Evolutionary conservation across 2,329 filamentous ascomycete genomes (phyloP).

Genomic region (Biscogniauxia sp.): DNA sequence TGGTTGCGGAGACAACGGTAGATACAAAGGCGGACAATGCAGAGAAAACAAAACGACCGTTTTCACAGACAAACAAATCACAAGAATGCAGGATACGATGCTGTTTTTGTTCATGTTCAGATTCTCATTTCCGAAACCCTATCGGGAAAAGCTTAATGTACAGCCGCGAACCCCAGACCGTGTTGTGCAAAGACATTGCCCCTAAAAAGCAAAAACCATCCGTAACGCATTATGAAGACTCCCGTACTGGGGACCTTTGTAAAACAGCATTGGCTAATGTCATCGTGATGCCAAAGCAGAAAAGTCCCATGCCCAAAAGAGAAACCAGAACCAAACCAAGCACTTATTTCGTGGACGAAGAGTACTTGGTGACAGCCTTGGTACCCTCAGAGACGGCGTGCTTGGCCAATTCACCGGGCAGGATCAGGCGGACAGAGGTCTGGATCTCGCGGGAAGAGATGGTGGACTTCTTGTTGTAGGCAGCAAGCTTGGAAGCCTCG

Average conservation of each 20-base stretch:
- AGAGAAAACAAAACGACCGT: too few relatives aligned
- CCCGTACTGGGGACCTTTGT: constrained; percentile 42
- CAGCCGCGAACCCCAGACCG: constrained; percentile 69
- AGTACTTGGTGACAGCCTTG: constrained; percentile 99
- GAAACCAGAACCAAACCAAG: constrained; percentile 50
- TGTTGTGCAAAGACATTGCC: constrained; percentile 65
- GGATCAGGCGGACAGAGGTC: constrained; percentile 96
- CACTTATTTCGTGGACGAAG: constrained; percentile 95
- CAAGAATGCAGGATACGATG: too few relatives aligned
- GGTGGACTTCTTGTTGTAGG: constrained; percentile 99
- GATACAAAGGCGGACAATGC: too few relatives aligned
- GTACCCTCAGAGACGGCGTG: constrained; percentile 99
- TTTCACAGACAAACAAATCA: too few relatives aligned
- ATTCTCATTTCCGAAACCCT: constrained; percentile 63
- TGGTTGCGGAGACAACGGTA: too few relatives aligned
- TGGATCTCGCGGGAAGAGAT: constrained; percentile 99
- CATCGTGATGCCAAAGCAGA: constrained; percentile 57
- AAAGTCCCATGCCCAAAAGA: constrained; percentile 53
- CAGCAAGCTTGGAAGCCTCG: constrained; percentile 97
- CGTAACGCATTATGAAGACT: constrained; percentile 71
- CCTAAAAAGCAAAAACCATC: constrained; percentile 63
- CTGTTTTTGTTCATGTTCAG: constrained; percentile 50
- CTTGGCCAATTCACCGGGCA: constrained; percentile 98
- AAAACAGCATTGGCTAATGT: constrained; percentile 40
- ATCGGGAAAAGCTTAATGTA: constrained; percentile 67